A percentile compares a stretch with the other conserved stretches of the same genome.
phyloP scores from a whole-genome alignment of 2,329 filamentous ascomycete genomes.

The Fusarium robinianum region DNA sequence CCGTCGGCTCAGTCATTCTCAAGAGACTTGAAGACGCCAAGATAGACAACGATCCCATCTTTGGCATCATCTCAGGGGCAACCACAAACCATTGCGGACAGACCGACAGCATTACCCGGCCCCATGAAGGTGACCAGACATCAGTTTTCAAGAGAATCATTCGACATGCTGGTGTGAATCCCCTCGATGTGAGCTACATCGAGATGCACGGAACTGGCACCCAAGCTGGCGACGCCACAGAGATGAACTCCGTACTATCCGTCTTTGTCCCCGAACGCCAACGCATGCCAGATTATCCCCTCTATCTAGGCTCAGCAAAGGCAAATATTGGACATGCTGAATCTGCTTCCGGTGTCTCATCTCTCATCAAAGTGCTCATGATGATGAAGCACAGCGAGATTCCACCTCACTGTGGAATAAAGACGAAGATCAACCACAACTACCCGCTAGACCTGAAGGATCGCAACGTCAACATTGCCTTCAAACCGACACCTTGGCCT shows the following conservation, averaged over 20 bases:
- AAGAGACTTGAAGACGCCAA: conserved; percentile 58
- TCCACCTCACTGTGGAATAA: conserved; percentile 70
- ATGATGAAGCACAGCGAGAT: conserved; percentile 68
- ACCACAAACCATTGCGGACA: conserved; percentile 32
- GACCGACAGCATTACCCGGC: conserved; percentile 81
- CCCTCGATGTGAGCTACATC: conserved; percentile 78
- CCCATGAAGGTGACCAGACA: conserved; percentile 77
- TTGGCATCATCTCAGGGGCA: conserved; percentile 27
- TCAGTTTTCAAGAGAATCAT: conserved; percentile 72
- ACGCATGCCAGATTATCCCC: conserved; percentile 50
- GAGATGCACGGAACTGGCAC: conserved; percentile 92
- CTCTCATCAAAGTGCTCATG: conserved; percentile 66
- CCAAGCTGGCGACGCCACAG: conserved; percentile 79
- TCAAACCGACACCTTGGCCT: conserved; percentile 55
- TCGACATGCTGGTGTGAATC: conserved; percentile 73
- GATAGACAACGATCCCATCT: conserved; percentile 28
- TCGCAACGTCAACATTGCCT: conserved; percentile 63
- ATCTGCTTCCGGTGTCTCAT: conserved; percentile 64
- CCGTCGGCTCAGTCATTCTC: conserved; percentile 73
- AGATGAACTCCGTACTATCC: conserved; percentile 75
- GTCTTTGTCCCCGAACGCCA: conserved; percentile 55
- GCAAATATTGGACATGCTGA: conserved; percentile 68
- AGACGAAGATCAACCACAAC: conserved; percentile 62
- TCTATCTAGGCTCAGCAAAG: conserved; percentile 67
- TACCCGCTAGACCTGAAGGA: conserved; percentile 61